Evolutionary conservation across 2,329 filamentous ascomycete species (phyloP).

Genomic region (Sphaerulina vaccinii): DNA sequence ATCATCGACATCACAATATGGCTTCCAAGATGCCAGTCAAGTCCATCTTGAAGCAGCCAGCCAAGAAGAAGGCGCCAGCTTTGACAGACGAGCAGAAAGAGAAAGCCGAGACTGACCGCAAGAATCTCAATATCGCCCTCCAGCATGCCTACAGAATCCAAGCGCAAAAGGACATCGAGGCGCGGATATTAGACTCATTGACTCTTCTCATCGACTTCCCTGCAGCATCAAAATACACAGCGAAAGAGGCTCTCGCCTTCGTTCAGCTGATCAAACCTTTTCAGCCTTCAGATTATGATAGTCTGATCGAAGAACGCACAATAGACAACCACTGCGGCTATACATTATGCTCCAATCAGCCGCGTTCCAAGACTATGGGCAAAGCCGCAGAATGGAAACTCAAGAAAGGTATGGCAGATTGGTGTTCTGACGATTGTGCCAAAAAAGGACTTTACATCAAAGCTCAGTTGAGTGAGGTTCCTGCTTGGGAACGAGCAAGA

Average conservation of each 20-base stretch:
- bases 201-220: conserved; percentile 69
- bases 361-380: conserved; percentile 47
- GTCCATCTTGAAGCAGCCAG: conserved; percentile 47
- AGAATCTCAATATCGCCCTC: conserved; percentile 65
- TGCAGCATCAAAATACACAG: conserved; percentile 48
- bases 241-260: conserved; percentile 64
- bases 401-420: conserved; percentile 73
- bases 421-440: conserved; percentile 81
- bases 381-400: conserved; percentile 65
- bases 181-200: conserved; percentile 68
- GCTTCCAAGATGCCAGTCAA: conserved; percentile 39
- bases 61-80: conserved; percentile 28
- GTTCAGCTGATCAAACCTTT: conserved; percentile 68
- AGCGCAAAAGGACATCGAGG: conserved; percentile 74
- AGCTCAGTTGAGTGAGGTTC: conserved; percentile 81
- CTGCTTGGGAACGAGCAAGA: conserved; percentile 76
- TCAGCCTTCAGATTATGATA: conserved; percentile 85
- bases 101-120: conserved; percentile 38
- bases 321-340: conserved; percentile 82
- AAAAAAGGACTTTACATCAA: conserved; percentile 79
- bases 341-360: conserved; percentile 68
- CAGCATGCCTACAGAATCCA: conserved; percentile 82
- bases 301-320: conserved; percentile 84
- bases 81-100: conserved; percentile 30
- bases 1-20: conserved; percentile 23